Evolutionary conservation across 495 filamentous ascomycete species (phyloP).

Genomic region (Hypoxylon lienhwacheense): DNA sequence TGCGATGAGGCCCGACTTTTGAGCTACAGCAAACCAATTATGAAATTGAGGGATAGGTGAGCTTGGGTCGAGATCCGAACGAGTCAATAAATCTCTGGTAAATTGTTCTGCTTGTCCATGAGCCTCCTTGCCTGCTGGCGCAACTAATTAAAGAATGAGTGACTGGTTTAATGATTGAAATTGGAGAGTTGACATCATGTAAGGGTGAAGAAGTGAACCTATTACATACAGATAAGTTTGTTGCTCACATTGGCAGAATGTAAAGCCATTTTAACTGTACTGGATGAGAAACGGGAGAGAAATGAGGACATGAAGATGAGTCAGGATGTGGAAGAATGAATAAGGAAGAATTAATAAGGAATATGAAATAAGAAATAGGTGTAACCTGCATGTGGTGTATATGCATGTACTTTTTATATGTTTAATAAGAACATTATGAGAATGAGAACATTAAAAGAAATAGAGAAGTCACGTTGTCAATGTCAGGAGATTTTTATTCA

Average conservation of each 20-base stretch:
- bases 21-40: conserved; percentile 77
- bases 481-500: conserved; percentile 6
- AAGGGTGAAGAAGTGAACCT: conserved; percentile 18
- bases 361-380: too few relatives aligned
- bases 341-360: not conserved
- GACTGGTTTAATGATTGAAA: not conserved
- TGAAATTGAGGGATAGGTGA: conserved; percentile 81
- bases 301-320: conserved; percentile 25
- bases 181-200: not conserved
- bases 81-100: conserved; percentile 56
- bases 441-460: too few relatives aligned
- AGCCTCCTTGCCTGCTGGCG: conserved; percentile 42
- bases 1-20: conserved; percentile 55
- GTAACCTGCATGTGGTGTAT: too few relatives aligned
- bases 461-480: conserved; percentile 12
- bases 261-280: conserved; percentile 48
- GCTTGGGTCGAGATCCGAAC: conserved; percentile 53
- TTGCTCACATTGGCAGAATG: conserved; percentile 44
- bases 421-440: too few relatives aligned
- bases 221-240: conserved; percentile 58
- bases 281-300: conserved; percentile 20
- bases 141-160: conserved; percentile 37
- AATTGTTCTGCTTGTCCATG: conserved; percentile 65
- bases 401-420: too few relatives aligned
- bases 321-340: not conserved